These are phyloP conservation scores for Citrus glauca DNA, from an alignment of 345 rosid genomes.

Conservation along the genomic window DNA sequence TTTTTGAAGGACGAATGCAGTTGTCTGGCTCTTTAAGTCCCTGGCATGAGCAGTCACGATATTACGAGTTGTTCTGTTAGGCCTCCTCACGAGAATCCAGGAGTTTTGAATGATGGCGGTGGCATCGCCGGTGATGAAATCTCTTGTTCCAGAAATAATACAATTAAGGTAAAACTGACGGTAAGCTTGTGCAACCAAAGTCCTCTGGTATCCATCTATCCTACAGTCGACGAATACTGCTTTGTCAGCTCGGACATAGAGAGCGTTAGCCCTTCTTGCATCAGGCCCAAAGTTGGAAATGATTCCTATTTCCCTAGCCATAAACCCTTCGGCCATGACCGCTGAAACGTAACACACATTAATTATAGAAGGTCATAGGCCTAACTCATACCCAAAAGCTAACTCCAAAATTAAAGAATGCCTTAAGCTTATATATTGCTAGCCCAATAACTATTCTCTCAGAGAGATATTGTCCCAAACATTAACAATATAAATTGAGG, in stretches of 20 bases:
- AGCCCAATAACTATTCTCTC: too few relatives aligned
- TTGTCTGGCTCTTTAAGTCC: constrained; percentile 21
- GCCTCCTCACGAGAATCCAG: constrained; percentile 48
- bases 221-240: constrained; percentile 56
- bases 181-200: constrained; percentile 46
- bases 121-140: constrained; percentile 77
- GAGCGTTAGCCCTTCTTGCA: constrained; percentile 70
- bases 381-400: too few relatives aligned
- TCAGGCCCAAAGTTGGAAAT: constrained; percentile 61
- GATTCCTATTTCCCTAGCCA: constrained; percentile 58
- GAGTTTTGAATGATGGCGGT: constrained; percentile 63
- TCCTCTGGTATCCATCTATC: constrained; percentile 72
- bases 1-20: constrained; percentile 67
- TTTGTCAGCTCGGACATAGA: constrained; percentile 46
- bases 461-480: too few relatives aligned
- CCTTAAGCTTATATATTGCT: too few relatives aligned
- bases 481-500: too few relatives aligned
- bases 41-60: constrained; percentile 65
- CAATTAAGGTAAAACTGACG: constrained; percentile 70
- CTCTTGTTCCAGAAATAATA: constrained; percentile 69
- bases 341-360: constrained; percentile 25
- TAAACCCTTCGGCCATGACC: constrained; percentile 58
- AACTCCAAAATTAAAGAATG: too few relatives aligned
- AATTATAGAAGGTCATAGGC: too few relatives aligned
- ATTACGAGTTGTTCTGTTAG: constrained; percentile 40